phyloP scores from a whole-genome alignment of 2,329 filamentous ascomycete species.

The Cercospora sp. region DNA sequence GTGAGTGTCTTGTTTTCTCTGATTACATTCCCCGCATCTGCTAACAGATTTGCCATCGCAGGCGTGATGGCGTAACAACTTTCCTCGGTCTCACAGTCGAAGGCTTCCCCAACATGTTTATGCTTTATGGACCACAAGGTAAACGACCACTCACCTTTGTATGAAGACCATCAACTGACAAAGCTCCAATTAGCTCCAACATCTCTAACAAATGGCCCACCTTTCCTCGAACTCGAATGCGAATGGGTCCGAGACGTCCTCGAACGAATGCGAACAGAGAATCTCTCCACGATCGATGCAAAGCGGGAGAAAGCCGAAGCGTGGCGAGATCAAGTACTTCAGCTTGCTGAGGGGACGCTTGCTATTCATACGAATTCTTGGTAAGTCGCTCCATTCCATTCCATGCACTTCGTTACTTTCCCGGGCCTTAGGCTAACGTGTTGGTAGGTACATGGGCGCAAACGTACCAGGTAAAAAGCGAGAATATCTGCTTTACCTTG shows the following conservation, averaged over 20 bases:
- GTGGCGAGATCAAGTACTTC: not conserved
- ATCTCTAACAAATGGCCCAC: conserved; percentile 48
- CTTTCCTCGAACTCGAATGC: conserved; percentile 46
- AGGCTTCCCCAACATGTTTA: conserved; percentile 41
- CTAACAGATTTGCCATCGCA: not conserved
- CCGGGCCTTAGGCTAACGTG: not conserved
- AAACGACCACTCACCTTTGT: not conserved
- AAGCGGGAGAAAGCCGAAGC: not conserved
- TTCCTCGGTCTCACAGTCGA: conserved; percentile 41
- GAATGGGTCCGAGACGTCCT: conserved; percentile 49
- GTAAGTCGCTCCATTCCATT: not conserved
- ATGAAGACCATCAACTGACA: not conserved
- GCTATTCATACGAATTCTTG: not conserved
- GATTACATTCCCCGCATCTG: not conserved
- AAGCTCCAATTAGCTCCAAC: conserved; percentile 36
- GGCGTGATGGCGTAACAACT: conserved; percentile 39
- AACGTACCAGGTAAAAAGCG: not conserved
- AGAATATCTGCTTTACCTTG: conserved; percentile 35
- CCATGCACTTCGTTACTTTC: too few relatives aligned
- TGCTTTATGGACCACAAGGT: conserved; percentile 21
- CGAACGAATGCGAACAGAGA: conserved; percentile 41
- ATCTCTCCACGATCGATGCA: conserved; percentile 31
- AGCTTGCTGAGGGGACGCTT: not conserved
- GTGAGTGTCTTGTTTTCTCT: not conserved
- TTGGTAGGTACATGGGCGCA: not conserved